phyloP scores from a whole-genome alignment of 768 basidiomycete genomes.

The Tubosaeta brunneosetosa region DNA sequence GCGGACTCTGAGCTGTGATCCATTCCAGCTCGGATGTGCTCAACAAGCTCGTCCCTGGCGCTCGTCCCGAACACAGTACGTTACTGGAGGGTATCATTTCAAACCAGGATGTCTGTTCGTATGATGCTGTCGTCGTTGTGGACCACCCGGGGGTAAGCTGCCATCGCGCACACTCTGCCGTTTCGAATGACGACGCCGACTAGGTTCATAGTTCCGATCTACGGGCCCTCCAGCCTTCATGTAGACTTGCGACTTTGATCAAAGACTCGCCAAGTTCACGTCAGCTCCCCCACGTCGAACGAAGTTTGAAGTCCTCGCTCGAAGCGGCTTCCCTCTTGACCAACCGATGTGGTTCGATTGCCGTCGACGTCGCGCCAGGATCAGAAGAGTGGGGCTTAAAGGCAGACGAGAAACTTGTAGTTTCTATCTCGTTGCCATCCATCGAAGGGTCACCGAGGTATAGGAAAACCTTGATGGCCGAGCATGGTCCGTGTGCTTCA shows the following conservation, averaged over 20 bases:
- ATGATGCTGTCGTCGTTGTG: constrained; percentile 63
- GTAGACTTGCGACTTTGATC: constrained; percentile 45
- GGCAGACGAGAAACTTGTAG: constrained; percentile 46
- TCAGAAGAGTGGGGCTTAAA: constrained; percentile 34
- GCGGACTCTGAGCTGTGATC: not conserved
- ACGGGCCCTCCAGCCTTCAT: constrained; percentile 50
- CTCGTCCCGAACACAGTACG: constrained; percentile 27
- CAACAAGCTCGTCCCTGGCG: constrained; percentile 35
- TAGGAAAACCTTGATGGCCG: constrained; percentile 45
- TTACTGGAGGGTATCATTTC: constrained; percentile 44
- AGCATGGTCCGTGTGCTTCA: constrained; percentile 45
- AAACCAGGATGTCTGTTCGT: constrained; percentile 49
- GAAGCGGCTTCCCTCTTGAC: constrained; percentile 43
- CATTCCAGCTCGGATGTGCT: constrained; percentile 45
- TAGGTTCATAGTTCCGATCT: constrained; percentile 79
- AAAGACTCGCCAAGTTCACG: constrained; percentile 48
- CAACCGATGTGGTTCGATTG: constrained; percentile 48
- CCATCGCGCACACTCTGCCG: not conserved
- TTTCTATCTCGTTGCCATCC: constrained; percentile 52
- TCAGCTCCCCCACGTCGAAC: constrained; percentile 58
- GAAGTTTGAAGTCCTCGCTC: constrained; percentile 24
- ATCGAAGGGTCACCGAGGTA: constrained; percentile 38
- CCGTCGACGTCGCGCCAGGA: constrained; percentile 41
- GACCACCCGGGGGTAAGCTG: constrained; percentile 68
- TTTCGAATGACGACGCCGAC: constrained; percentile 1